Evolutionary conservation across 176 grass and related monocot genomes (phyloP), one percentile per base, ranked within the genome.

Genomic region (Aegilops longissima): DNA sequence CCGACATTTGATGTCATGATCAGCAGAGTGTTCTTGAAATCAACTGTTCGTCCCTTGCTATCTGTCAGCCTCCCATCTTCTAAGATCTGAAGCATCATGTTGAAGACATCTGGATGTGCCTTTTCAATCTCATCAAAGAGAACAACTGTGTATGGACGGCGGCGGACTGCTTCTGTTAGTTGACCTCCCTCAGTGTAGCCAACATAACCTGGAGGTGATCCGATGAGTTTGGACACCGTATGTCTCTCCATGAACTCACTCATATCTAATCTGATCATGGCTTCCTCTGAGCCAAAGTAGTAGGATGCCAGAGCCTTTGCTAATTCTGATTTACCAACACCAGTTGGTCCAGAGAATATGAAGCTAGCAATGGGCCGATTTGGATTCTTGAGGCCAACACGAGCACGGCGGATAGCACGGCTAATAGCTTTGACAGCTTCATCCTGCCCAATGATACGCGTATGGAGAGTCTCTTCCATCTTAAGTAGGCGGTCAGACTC

Each of bases 41-140:
- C 93, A 66, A 98, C 96, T 5, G 96, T 95, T 29, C 93, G 88
- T 1, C 96, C 93, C 82, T 95, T 98, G 82, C 91, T 95, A 82
- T 98, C 96, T 27, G 96, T 98, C 76, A 98, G 81, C 67, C 96
- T 95, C 9, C 96, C 96, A 70, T 98, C 96, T 88, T 98, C 96
- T 66, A 98, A 87, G 65, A 98, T 98, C 80, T 98, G 96, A 90
- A 98, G 96, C 96, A 98, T 98, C 96, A 98, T 98, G 66, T 98
- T 98, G 91, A 98, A 95, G 61, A 98, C 96, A 92, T 98, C 96
- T 44, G 96, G 96, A 86, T 98, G 96, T 61, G 96, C 96, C 78
- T 98, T 98, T 36, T 98, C 96, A 13, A 98, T 98, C 84, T 98
- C 96, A 92, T 98, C 96, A 39, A 98, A 98, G 36, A 98, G 92